Evolutionary conservation across 2,329 filamentous ascomycete genomes (phyloP).

Genomic region (Calonectria leucothoes): DNA sequence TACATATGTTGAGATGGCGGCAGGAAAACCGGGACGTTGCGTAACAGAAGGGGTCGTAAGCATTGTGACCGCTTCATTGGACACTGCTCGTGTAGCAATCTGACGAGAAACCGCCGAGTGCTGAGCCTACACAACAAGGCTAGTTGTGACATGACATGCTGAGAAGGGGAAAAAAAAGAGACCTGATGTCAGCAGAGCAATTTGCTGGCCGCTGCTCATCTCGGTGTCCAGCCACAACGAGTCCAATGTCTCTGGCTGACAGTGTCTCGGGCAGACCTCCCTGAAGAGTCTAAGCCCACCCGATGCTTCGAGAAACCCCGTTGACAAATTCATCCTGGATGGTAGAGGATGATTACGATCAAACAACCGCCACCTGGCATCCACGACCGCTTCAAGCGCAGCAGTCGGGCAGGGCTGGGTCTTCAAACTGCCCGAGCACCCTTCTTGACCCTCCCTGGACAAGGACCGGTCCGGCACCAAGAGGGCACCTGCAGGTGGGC

Average conservation of each 20-base stretch:
- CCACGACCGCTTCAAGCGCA: slow-evolving; percentile 39
- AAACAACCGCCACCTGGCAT: slow-evolving; percentile 20
- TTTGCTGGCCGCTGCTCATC: not conserved
- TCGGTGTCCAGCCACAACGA: slow-evolving; percentile 7
- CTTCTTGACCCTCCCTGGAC: not conserved
- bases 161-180: not conserved
- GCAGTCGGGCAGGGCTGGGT: slow-evolving; percentile 9
- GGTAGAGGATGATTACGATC: slow-evolving; percentile 24
- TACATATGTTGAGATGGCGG: not conserved
- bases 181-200: not conserved
- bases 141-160: not conserved
- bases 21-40: not conserved
- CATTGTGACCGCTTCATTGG: not conserved
- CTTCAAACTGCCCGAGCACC: slow-evolving; percentile 2
- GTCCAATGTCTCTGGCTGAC: not conserved
- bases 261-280: slow-evolving; percentile 14
- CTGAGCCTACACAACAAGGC: not conserved
- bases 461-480: slow-evolving; percentile 19
- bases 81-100: too few relatives aligned
- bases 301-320: not conserved
- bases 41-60: not conserved
- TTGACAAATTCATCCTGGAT: slow-evolving; percentile 22
- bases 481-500: slow-evolving; percentile 29
- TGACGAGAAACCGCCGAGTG: not conserved
- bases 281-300: not conserved